A percentile compares a stretch with the other conserved stretches of the same genome.
These are phyloP conservation scores for Calonectria henricotiae DNA, from an alignment of 2,329 filamentous ascomycete genomes.

Conservation along the genomic window DNA sequence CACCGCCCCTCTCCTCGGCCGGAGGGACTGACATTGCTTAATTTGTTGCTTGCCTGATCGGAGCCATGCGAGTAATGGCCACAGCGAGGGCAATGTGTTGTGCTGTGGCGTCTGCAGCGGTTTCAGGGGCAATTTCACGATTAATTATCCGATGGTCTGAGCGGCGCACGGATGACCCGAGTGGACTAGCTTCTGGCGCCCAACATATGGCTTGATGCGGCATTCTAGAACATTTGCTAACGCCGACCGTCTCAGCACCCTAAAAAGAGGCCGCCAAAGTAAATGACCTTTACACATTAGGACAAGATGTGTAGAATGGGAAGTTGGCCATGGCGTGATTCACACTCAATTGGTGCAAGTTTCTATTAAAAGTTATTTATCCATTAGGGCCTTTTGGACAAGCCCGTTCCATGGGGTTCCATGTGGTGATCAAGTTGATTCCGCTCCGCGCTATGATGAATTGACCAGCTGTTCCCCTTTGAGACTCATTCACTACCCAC, in stretches of 20 bases:
- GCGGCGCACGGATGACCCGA: slow-evolving; percentile 14
- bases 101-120: slow-evolving; percentile 15
- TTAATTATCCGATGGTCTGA: slow-evolving; percentile 23
- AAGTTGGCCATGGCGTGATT: slow-evolving; percentile 1
- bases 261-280: slow-evolving; percentile 6
- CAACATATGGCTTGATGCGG: background rate
- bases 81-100: slow-evolving; percentile 1
- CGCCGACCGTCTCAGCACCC: slow-evolving; percentile 12
- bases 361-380: slow-evolving; percentile 19
- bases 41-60: slow-evolving; percentile 13
- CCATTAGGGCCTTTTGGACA: background rate
- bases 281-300: slow-evolving; percentile 2
- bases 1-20: background rate
- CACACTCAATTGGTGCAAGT: background rate
- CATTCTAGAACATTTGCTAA: slow-evolving; percentile 20
- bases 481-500: background rate
- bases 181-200: slow-evolving; percentile 1
- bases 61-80: slow-evolving; percentile 12
- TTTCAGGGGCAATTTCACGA: slow-evolving; percentile 21
- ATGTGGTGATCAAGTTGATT: background rate
- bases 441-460: background rate
- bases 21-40: slow-evolving; percentile 5
- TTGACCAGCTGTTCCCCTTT: background rate
- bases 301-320: background rate
- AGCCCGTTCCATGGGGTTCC: background rate